Percentiles rank a stretch among this genome's conserved stretches.
Conservation (phyloP, 805 yeast species). For the Saccharomycopsis fermentans region DNA sequence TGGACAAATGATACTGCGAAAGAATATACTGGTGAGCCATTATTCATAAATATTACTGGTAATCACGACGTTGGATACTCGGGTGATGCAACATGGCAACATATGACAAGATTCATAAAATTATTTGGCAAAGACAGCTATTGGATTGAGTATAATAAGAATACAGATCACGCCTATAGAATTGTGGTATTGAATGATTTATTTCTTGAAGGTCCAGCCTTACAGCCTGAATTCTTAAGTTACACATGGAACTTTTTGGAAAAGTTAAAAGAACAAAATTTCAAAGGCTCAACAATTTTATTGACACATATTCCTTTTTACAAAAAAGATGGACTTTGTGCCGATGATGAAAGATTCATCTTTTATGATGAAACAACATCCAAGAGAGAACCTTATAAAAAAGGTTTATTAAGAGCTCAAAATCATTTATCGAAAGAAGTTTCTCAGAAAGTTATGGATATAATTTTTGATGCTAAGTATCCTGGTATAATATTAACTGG, state of each 20-base stretch:
- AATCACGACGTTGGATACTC: conserved; percentile 94
- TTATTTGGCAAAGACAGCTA: conserved; percentile 81
- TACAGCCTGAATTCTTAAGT: conserved; percentile 57
- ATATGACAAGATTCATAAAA: conserved; percentile 64
- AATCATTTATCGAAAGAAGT: conserved; percentile 69
- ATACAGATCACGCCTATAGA: conserved; percentile 68
- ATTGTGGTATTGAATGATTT: conserved; percentile 80
- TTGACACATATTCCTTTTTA: conserved; percentile 85
- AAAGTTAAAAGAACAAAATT: conserved; percentile 42
- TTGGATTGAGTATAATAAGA: conserved; percentile 59
- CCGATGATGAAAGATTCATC: conserved; percentile 70
- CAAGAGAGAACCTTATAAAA: conserved; percentile 50
- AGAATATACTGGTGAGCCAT: conserved; percentile 38
- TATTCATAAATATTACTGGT: conserved; percentile 79
- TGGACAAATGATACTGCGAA: conserved; percentile 41
- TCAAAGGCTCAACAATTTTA: conserved; percentile 70
- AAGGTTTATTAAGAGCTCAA: conserved; percentile 67
- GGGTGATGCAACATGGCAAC: conserved; percentile 91
- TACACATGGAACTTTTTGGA: conserved; percentile 69
- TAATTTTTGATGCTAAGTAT: conserved; percentile 55
- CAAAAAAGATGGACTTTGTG: conserved; percentile 72
- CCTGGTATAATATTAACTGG: conserved; percentile 85
- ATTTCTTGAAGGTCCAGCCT: conserved; percentile 82
- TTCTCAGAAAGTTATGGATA: conserved; percentile 55
- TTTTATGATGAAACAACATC: conserved; percentile 47